Evolutionary conservation across 805 yeast species (phyloP).

Genomic region (Ogataea parapolymorpha): DNA sequence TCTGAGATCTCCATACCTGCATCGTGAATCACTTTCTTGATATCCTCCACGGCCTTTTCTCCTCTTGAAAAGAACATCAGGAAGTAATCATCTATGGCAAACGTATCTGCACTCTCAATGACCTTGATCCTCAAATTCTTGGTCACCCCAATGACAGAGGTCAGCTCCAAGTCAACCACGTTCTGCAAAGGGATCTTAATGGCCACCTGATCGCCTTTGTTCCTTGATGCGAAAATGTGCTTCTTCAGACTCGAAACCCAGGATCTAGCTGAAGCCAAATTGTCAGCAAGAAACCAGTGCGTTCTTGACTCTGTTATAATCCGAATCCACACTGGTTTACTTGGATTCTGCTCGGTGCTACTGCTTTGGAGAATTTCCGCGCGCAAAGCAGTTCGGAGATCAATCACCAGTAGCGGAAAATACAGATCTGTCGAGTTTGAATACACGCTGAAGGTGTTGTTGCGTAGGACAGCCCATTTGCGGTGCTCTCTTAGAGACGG

Average conservation of each 20-base stretch:
- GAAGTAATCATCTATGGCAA: conserved; percentile 63
- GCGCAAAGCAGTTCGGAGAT: conserved; percentile 57
- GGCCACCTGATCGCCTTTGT: conserved; percentile 67
- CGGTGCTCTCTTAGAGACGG: conserved; percentile 42
- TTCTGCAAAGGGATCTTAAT: conserved; percentile 73
- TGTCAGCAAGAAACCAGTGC: conserved; percentile 71
- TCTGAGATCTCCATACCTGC: conserved; percentile 28
- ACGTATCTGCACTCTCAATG: conserved; percentile 49
- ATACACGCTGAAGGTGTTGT: conserved; percentile 66
- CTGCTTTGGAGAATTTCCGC: conserved; percentile 46
- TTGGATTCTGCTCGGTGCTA: conserved; percentile 15
- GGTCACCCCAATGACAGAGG: conserved; percentile 52
- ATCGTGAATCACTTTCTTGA: conserved; percentile 39
- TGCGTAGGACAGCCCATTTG: conserved; percentile 78
- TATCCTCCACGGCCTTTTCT: conserved; percentile 37
- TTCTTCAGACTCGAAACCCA: conserved; percentile 79
- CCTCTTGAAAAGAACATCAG: conserved; percentile 63
- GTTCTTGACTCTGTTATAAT: conserved; percentile 55
- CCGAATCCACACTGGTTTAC: conserved; percentile 46
- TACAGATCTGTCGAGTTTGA: conserved; percentile 73
- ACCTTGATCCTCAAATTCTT: conserved; percentile 60
- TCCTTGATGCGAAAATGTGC: conserved; percentile 70
- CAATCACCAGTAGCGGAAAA: conserved; percentile 76
- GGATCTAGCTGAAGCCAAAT: conserved; percentile 64
- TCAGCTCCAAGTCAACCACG: conserved; percentile 57